Conservation (phyloP, 768 basidiomycete species). For the Hemileccinum impolitum region DNA sequence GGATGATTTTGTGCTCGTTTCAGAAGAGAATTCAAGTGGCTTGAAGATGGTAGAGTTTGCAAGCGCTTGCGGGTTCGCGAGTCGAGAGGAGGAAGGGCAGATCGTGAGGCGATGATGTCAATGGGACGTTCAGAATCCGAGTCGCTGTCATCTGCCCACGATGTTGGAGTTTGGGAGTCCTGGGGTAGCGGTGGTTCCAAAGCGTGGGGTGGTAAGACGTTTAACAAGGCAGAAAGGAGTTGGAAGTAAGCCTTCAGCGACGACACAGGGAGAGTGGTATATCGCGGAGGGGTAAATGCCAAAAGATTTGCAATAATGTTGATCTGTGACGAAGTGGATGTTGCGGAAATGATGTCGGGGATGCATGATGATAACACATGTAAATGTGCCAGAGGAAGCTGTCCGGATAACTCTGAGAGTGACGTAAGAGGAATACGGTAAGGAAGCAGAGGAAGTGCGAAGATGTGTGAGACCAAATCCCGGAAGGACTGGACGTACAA, state of each 20-base stretch:
- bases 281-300: slow-evolving; percentile 61
- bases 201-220: slow-evolving; percentile 47
- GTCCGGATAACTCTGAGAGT: slow-evolving; percentile 61
- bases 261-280: slow-evolving; percentile 43
- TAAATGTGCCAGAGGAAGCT: slow-evolving; percentile 53
- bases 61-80: slow-evolving; percentile 61
- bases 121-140: slow-evolving; percentile 37
- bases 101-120: slow-evolving; percentile 33
- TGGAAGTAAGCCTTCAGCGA: slow-evolving; percentile 53
- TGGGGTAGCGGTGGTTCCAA: slow-evolving; percentile 43
- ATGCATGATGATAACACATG: slow-evolving; percentile 30
- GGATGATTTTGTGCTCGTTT: slow-evolving; percentile 38
- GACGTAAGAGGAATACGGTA: slow-evolving; percentile 63
- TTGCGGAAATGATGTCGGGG: slow-evolving; percentile 28
- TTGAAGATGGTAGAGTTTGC: slow-evolving; percentile 46
- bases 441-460: slow-evolving; percentile 75
- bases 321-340: slow-evolving; percentile 35
- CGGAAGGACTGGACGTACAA: slow-evolving; percentile 32
- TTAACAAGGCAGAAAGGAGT: slow-evolving; percentile 50
- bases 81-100: slow-evolving; percentile 46
- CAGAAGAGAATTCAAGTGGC: slow-evolving; percentile 58
- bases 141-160: slow-evolving; percentile 36
- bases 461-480: slow-evolving; percentile 49
- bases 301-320: slow-evolving; percentile 74
- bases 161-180: slow-evolving; percentile 8